These are phyloP conservation scores for Gastrolobium villosum DNA, from an alignment of 306 rosid species.

Conservation along the genomic window DNA sequence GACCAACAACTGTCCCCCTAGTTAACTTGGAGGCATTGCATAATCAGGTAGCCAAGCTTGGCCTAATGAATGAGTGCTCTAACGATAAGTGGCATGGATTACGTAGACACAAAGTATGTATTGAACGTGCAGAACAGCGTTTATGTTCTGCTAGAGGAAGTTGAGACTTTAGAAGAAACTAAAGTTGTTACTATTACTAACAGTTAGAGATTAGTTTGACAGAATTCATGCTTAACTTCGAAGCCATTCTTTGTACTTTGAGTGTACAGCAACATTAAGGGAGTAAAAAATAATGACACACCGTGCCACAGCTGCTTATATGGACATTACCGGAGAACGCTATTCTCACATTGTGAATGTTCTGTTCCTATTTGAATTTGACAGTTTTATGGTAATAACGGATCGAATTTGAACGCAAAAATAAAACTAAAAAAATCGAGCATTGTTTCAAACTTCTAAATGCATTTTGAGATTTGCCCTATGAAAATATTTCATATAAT, in stretches of 20 bases:
- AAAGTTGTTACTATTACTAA: background rate
- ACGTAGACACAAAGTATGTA: conserved; percentile 55
- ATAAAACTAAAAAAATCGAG: background rate
- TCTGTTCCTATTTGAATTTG: background rate
- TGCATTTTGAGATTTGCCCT: background rate
- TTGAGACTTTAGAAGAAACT: conserved; percentile 40
- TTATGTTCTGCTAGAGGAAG: conserved; percentile 50
- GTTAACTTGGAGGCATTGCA: conserved; percentile 90
- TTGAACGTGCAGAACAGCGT: conserved; percentile 70
- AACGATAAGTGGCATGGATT: conserved; percentile 74
- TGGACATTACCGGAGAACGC: background rate
- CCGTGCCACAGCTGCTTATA: background rate
- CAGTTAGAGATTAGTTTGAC: conserved; percentile 17
- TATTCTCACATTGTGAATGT: background rate
- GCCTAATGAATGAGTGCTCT: conserved; percentile 47
- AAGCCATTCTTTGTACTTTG: conserved; percentile 31
- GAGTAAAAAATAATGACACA: background rate
- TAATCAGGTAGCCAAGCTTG: conserved; percentile 74
- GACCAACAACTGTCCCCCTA: conserved; percentile 89
- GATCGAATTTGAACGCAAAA: conserved; percentile 6
- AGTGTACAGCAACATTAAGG: conserved; percentile 44
- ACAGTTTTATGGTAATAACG: background rate
- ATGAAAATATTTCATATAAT: conserved; percentile 4
- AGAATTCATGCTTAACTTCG: conserved; percentile 1
- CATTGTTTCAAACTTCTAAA: no score